Percentiles rank a stretch among this genome's conserved stretches.
These are phyloP conservation scores for Xylaria sp. DNA, from an alignment of 2,329 filamentous ascomycete genomes.

Conservation along the genomic window DNA sequence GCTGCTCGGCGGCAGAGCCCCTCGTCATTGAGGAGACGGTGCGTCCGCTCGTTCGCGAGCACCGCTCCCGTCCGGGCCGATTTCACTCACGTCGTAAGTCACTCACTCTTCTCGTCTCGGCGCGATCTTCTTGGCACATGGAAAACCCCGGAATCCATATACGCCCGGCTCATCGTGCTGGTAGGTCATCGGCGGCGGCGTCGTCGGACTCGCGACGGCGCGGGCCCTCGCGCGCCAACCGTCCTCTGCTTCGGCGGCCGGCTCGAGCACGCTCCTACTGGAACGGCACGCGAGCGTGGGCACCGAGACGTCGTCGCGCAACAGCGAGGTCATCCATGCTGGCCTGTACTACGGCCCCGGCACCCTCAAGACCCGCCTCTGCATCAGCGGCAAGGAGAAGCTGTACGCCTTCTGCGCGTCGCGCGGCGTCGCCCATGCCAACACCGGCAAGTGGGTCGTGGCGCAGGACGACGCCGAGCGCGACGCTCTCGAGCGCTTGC, in stretches of 20 bases:
- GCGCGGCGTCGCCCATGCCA: slow-evolving; percentile 71
- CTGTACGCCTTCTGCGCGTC: slow-evolving; percentile 78
- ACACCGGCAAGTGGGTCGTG: slow-evolving; percentile 92
- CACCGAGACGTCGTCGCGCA: slow-evolving; percentile 86
- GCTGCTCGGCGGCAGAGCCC: slow-evolving; percentile 9
- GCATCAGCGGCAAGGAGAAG: slow-evolving; percentile 75
- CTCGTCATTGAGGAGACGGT: background rate
- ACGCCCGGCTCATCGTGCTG: background rate
- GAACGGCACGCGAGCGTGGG: slow-evolving; percentile 79
- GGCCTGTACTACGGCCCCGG: slow-evolving; percentile 84
- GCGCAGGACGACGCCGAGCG: slow-evolving; percentile 78
- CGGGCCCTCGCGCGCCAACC: slow-evolving; percentile 65
- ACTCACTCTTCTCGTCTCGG: background rate
- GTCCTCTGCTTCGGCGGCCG: slow-evolving; percentile 48
- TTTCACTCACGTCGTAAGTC: slow-evolving; percentile 46
- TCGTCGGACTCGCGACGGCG: slow-evolving; percentile 82
- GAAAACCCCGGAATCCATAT: background rate
- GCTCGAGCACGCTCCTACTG: slow-evolving; percentile 73
- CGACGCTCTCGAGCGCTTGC: slow-evolving; percentile 61
- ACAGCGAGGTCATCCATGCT: slow-evolving; percentile 95
- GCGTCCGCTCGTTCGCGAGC: slow-evolving; percentile 37
- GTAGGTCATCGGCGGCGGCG: slow-evolving; percentile 63
- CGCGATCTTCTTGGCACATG: background rate
- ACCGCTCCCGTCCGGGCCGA: slow-evolving; percentile 39
- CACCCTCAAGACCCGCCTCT: slow-evolving; percentile 83